Conservation (phyloP, 176 grass and related monocot genomes). For the Aegilops umbellulata region DNA sequence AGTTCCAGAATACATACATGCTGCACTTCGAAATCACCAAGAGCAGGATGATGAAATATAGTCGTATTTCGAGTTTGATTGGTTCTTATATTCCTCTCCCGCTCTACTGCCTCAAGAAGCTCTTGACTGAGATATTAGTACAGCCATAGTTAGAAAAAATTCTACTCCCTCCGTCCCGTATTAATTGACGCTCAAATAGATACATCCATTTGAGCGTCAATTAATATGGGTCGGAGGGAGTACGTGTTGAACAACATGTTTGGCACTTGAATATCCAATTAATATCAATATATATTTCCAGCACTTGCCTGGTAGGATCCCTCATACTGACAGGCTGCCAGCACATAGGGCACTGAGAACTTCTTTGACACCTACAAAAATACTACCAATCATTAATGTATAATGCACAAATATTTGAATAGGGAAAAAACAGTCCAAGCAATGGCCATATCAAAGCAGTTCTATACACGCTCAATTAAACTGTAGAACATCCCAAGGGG, state of each 20-base stretch:
- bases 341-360: constrained; percentile 98
- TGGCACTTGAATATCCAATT: constrained; percentile 17
- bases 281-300: not conserved
- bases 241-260: not conserved
- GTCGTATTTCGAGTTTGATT: constrained; percentile 58
- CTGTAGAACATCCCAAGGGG: constrained; percentile 1
- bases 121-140: constrained; percentile 62
- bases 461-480: not conserved
- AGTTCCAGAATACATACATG: constrained; percentile 55
- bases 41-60: constrained; percentile 73
- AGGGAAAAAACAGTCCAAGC: not conserved
- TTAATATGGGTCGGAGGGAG: too few relatives aligned
- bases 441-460: not conserved
- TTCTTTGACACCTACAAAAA: constrained; percentile 82
- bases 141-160: constrained; percentile 22
- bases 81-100: constrained; percentile 65
- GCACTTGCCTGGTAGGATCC: constrained; percentile 76
- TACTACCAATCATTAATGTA: constrained; percentile 19
- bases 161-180: not conserved
- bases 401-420: constrained; percentile 19
- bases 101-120: constrained; percentile 71
- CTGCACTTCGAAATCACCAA: constrained; percentile 81
- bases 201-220: too few relatives aligned
- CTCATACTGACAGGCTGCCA: constrained; percentile 86
- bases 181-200: too few relatives aligned